Evolutionary conservation across 768 basidiomycete genomes (phyloP).

Genomic region (Lactarius trivialis): DNA sequence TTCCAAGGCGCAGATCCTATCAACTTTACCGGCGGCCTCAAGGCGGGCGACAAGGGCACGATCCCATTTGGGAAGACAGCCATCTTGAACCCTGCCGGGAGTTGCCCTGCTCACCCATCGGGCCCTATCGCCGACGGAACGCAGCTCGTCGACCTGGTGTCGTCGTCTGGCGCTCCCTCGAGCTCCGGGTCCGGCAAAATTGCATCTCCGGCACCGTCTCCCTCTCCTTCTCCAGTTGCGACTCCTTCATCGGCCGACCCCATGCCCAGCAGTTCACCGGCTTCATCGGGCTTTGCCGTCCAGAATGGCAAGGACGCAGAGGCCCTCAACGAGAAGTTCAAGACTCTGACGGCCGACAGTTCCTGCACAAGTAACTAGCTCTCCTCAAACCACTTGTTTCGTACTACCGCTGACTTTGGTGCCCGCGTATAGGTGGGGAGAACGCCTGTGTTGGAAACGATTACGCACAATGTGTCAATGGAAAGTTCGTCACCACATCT

Average conservation of each 20-base stretch:
- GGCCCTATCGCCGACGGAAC: constrained; percentile 46
- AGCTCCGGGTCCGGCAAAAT: constrained; percentile 4
- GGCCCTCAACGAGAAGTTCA: constrained; percentile 33
- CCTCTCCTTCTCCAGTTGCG: constrained; percentile 2
- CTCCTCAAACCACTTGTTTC: not conserved
- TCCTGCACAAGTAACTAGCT: constrained; percentile 30
- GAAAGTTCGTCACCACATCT: constrained; percentile 30
- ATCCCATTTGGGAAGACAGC: constrained; percentile 44
- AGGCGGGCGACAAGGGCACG: constrained; percentile 42
- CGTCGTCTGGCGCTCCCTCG: constrained; percentile 31
- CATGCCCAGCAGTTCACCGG: not conserved
- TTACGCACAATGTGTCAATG: constrained; percentile 37
- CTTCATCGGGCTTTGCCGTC: constrained; percentile 19
- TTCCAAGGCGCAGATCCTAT: constrained; percentile 41
- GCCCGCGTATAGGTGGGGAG: constrained; percentile 25
- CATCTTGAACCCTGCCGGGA: constrained; percentile 40
- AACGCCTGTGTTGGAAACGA: constrained; percentile 34
- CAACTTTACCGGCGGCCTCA: constrained; percentile 40
- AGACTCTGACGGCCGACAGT: constrained; percentile 26
- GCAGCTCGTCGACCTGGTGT: constrained; percentile 35
- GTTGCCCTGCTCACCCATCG: constrained; percentile 42
- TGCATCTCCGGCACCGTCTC: constrained; percentile 3
- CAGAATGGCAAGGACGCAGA: constrained; percentile 35
- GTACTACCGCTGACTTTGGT: not conserved
- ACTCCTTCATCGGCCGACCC: not conserved